Percentiles rank a stretch among this genome's conserved stretches.
Conservation (phyloP, 2,329 filamentous ascomycete species). For the Domatiomyces globalis region DNA sequence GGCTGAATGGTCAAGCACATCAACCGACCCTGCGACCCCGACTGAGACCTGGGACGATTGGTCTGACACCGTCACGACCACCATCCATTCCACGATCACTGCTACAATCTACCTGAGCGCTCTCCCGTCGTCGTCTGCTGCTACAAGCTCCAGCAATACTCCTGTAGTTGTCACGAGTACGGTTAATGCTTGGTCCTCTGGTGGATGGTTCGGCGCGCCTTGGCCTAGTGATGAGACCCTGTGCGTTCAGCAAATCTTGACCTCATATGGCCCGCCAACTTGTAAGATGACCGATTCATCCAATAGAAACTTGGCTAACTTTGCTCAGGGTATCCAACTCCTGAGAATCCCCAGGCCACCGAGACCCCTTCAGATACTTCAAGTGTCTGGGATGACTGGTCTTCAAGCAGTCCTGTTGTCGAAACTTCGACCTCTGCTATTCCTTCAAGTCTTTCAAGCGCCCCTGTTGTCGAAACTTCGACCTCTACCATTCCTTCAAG, state of each 20-base stretch:
- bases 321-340: conserved; percentile 12
- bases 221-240: conserved; percentile 2
- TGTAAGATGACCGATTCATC: conserved; percentile 9
- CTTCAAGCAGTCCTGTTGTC: conserved; percentile 1
- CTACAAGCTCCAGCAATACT: conserved; percentile 10
- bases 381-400: neutral
- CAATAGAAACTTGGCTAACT: neutral
- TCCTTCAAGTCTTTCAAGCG: conserved; percentile 13
- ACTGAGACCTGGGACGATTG: neutral
- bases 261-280: conserved; percentile 15
- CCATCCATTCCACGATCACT: conserved; percentile 28
- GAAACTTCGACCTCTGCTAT: conserved; percentile 16
- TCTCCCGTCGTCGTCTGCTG: conserved; percentile 46
- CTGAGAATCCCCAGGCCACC: conserved; percentile 3
- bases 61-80: conserved; percentile 17
- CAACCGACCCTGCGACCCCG: neutral
- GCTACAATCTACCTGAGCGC: conserved; percentile 46
- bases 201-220: conserved; percentile 3
- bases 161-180: conserved; percentile 6
- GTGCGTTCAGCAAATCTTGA: conserved; percentile 11
- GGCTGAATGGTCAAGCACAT: conserved; percentile 11
- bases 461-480: conserved; percentile 14
- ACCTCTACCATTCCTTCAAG: conserved; percentile 16
- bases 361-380: neutral
- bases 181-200: conserved; percentile 2